Percentiles rank a stretch among this genome's conserved stretches.
Conservation (phyloP, 2,329 filamentous ascomycete species). For the Exophiala calicioides region DNA sequence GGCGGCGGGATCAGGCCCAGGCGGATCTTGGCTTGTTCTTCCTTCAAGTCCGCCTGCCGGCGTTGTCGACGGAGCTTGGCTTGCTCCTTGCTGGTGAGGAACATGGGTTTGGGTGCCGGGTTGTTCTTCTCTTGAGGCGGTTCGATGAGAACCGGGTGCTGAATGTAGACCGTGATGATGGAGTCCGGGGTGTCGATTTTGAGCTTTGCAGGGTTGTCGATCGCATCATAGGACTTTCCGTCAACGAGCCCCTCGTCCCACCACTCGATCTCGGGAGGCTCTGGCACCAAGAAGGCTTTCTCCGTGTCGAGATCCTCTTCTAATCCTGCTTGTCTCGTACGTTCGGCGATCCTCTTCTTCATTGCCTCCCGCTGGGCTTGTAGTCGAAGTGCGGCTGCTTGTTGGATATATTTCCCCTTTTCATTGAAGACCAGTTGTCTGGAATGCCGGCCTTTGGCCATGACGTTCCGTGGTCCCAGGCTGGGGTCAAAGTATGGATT, state of each 20-base stretch:
- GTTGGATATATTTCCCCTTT: conserved; percentile 95
- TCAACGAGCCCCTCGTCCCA: conserved; percentile 90
- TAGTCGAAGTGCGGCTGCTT: conserved; percentile 83
- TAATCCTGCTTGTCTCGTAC: conserved; percentile 85
- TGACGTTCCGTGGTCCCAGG: conserved; percentile 59
- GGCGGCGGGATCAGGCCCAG: conserved; percentile 86
- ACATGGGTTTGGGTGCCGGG: conserved; percentile 83
- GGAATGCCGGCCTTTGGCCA: conserved; percentile 65
- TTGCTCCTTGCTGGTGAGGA: conserved; percentile 85
- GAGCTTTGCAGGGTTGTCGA: conserved; percentile 65
- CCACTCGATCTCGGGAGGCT: conserved; percentile 90
- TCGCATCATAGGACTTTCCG: conserved; percentile 70
- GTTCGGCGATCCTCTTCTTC: conserved; percentile 88
- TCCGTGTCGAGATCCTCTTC: conserved; percentile 89
- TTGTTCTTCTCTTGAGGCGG: conserved; percentile 85
- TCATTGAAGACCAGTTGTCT: conserved; percentile 86
- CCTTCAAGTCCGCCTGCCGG: conserved; percentile 89
- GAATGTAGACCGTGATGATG: conserved; percentile 86
- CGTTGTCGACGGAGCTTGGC: conserved; percentile 87
- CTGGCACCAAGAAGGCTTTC: conserved; percentile 81
- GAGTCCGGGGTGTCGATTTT: conserved; percentile 78
- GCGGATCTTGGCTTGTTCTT: conserved; percentile 93
- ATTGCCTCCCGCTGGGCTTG: conserved; percentile 89
- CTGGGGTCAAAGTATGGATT: conserved; percentile 85
- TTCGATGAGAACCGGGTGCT: conserved; percentile 87